phyloP scores from a whole-genome alignment of 129 eudicot genomes.

The Chrysanthemum makinoi region DNA sequence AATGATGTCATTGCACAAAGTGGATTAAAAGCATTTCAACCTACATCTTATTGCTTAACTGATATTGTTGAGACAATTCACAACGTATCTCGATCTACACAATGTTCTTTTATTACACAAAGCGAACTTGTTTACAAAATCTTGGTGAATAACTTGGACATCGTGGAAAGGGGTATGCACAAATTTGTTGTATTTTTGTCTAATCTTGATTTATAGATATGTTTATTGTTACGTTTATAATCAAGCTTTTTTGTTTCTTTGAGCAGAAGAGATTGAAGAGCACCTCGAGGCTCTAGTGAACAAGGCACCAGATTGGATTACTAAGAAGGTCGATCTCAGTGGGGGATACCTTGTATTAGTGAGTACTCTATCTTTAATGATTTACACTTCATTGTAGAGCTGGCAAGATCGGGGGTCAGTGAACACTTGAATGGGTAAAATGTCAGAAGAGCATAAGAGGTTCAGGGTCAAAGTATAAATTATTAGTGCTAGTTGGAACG shows the following conservation, averaged over 20 bases:
- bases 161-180: too few species aligned
- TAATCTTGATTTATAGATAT: too few species aligned
- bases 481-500: not conserved
- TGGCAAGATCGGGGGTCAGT: not conserved
- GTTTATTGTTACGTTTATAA: too few species aligned
- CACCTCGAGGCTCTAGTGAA: too few species aligned
- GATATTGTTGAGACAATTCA: too few species aligned
- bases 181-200: too few species aligned
- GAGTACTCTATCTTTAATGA: slow-evolving; percentile 26
- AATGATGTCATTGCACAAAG: slow-evolving; percentile 13
- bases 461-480: not conserved
- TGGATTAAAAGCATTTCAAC: slow-evolving; percentile 24
- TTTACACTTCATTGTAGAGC: not conserved
- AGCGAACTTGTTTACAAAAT: too few species aligned
- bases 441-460: not conserved
- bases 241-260: too few species aligned
- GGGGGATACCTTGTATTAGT: slow-evolving; percentile 70
- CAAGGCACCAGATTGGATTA: slow-evolving; percentile 81
- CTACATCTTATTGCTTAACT: slow-evolving; percentile 35
- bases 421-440: not conserved
- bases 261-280: too few species aligned
- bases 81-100: too few species aligned
- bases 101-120: too few species aligned
- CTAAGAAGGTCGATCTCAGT: slow-evolving; percentile 49
- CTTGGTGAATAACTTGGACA: too few species aligned